Evolutionary conservation across 2,329 filamentous ascomycete genomes (phyloP).

Genomic region (Furcasterigmium sp.): DNA sequence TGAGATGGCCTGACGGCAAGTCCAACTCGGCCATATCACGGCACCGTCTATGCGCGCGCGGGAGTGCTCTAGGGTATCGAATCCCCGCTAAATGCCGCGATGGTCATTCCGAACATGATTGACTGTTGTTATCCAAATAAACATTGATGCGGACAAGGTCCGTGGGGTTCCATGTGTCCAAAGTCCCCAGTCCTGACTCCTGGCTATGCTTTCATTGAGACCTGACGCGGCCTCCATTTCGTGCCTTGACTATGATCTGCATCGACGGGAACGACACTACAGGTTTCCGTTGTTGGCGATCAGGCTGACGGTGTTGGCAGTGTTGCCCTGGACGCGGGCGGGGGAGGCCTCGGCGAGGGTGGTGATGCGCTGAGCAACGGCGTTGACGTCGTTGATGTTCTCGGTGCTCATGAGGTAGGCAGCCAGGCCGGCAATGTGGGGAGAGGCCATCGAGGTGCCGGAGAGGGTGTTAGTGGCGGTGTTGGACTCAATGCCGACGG

Average conservation of each 20-base stretch:
- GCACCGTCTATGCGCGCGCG: too few species aligned
- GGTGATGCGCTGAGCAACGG: conserved; percentile 44
- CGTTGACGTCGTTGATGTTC: conserved; percentile 36
- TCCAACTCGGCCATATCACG: too few species aligned
- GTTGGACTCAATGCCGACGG: conserved; percentile 45
- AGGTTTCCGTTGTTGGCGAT: conserved; percentile 53
- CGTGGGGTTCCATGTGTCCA: background rate
- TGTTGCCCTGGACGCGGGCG: conserved; percentile 37
- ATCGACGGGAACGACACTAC: conserved; percentile 6
- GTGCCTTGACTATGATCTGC: conserved; percentile 19
- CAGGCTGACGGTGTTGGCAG: conserved; percentile 38
- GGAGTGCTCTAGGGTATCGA: background rate
- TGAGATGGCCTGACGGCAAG: too few species aligned
- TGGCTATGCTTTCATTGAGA: background rate
- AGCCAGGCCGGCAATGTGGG: conserved; percentile 62
- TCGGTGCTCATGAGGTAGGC: conserved; percentile 61
- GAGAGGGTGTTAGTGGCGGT: conserved; percentile 39
- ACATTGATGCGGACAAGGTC: background rate
- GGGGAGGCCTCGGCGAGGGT: conserved; percentile 42
- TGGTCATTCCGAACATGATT: background rate
- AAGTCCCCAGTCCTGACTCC: background rate
- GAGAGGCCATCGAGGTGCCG: conserved; percentile 61
- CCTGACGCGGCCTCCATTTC: background rate
- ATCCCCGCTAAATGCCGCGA: background rate
- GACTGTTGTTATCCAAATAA: background rate